These are phyloP conservation scores for Mortierella alpina DNA, from an alignment of 192 early-diverging fungal genomes.

Conservation along the genomic window DNA sequence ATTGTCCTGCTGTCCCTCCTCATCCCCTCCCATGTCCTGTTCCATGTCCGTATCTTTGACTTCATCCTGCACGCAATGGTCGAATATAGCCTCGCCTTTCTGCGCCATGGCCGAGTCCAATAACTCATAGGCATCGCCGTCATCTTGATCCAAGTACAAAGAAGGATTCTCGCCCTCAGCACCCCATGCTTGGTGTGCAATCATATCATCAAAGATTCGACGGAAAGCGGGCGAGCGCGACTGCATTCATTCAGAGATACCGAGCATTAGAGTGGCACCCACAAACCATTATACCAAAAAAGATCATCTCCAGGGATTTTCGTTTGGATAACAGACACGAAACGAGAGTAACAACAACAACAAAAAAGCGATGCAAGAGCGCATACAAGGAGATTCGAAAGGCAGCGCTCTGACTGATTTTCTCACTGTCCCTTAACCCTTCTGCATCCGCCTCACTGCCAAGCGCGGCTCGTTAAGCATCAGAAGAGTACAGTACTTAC, in stretches of 20 bases:
- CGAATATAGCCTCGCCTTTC: not conserved
- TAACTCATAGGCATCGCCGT: not conserved
- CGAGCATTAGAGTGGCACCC: no score
- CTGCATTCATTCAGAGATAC: not conserved
- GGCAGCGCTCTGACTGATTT: no score
- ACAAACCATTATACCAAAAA: no score
- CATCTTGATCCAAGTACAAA: not conserved
- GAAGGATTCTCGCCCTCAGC: not conserved
- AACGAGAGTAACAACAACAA: not conserved
- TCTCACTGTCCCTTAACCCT: no score
- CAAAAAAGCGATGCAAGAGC: not conserved
- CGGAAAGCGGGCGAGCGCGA: constrained; percentile 6
- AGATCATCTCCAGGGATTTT: no score
- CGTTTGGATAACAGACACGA: no score
- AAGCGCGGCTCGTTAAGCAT: no score
- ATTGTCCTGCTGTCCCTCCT: not conserved
- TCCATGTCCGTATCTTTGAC: not conserved
- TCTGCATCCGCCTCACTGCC: no score
- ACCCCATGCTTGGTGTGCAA: not conserved
- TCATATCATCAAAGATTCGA: constrained; percentile 18
- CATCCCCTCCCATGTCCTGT: not conserved
- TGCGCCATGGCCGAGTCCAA: not conserved
- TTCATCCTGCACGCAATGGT: not conserved
- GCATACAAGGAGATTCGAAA: no score
- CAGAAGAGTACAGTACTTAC: constrained; percentile 12